Evolutionary conservation across 805 yeast genomes (phyloP).

Genomic region (Candida nonsorbophila): DNA sequence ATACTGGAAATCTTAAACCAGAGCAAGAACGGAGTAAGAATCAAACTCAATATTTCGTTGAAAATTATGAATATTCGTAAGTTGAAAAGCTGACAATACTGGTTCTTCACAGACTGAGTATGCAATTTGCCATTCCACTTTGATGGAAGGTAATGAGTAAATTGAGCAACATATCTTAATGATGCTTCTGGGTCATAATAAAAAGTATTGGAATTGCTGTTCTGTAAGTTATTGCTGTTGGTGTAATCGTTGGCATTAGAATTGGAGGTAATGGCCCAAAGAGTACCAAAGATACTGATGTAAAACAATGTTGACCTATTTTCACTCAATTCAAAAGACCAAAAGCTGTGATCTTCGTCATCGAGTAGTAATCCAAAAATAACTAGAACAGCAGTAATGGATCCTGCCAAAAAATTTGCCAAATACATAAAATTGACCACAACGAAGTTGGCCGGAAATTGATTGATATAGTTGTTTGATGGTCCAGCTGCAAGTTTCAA

Average conservation of each 20-base stretch:
- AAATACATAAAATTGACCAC: constrained; percentile 32
- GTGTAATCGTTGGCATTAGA: constrained; percentile 6
- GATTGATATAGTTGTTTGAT: constrained; percentile 80
- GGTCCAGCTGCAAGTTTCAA: constrained; percentile 71
- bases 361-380: constrained; percentile 67
- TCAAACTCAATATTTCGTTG: constrained; percentile 75
- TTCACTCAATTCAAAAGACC: constrained; percentile 81
- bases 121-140: constrained; percentile 85
- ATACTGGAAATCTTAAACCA: constrained; percentile 77
- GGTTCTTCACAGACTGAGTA: constrained; percentile 75
- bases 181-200: constrained; percentile 94
- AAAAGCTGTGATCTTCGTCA: constrained; percentile 72
- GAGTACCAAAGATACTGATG: constrained; percentile 80
- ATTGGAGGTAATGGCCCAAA: constrained; percentile 73
- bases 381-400: constrained; percentile 77
- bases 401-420: constrained; percentile 68
- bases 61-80: constrained; percentile 64
- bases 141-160: constrained; percentile 84
- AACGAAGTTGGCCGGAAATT: constrained; percentile 76
- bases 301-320: constrained; percentile 83
- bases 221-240: constrained; percentile 14
- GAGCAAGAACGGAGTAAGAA: constrained; percentile 83
- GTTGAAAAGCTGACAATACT: constrained; percentile 75
- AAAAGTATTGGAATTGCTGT: constrained; percentile 15
- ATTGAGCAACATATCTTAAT: constrained; percentile 72